Evolutionary conservation across 352 stramenopile species (phyloP).

Genomic region (Phytophthora podocarpi): DNA sequence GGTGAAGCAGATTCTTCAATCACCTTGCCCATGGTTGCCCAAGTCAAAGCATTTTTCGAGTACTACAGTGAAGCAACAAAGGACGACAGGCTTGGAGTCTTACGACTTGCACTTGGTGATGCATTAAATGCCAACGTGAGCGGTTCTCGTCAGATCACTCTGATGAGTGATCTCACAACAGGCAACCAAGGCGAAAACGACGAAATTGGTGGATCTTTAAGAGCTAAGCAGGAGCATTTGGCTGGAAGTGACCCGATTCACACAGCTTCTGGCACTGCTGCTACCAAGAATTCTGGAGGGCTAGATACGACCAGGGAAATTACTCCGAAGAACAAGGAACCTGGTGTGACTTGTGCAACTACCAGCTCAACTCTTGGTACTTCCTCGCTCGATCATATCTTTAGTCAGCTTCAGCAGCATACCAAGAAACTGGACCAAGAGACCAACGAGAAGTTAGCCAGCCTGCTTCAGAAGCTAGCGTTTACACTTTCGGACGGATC

Average conservation of each 20-base stretch:
- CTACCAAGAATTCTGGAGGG: too few relatives aligned
- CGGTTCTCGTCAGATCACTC: neutral
- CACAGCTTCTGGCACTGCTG: neutral
- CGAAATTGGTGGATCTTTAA: neutral
- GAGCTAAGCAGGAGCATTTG: constrained; percentile 5
- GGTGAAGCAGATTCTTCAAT: neutral
- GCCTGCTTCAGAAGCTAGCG: constrained; percentile 29
- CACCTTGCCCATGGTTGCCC: constrained; percentile 2
- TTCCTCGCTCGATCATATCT: constrained; percentile 19
- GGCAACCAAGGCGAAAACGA: constrained; percentile 33
- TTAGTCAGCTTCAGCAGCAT: constrained; percentile 35
- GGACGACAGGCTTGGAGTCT: constrained; percentile 15
- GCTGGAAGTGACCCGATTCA: neutral
- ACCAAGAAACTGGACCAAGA: constrained; percentile 32
- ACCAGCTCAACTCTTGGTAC: neutral
- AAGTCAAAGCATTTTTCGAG: constrained; percentile 21
- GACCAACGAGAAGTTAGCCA: constrained; percentile 31
- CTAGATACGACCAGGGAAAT: too few relatives aligned
- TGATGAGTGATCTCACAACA: neutral
- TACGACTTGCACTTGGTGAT: constrained; percentile 26
- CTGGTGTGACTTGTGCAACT: neutral
- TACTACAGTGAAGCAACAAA: constrained; percentile 19
- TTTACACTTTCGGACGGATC: constrained; percentile 28
- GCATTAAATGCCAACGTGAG: constrained; percentile 7
- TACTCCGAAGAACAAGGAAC: neutral